phyloP scores from a whole-genome alignment of 176 grass and related monocot species.

The Musa schizocarpa region DNA sequence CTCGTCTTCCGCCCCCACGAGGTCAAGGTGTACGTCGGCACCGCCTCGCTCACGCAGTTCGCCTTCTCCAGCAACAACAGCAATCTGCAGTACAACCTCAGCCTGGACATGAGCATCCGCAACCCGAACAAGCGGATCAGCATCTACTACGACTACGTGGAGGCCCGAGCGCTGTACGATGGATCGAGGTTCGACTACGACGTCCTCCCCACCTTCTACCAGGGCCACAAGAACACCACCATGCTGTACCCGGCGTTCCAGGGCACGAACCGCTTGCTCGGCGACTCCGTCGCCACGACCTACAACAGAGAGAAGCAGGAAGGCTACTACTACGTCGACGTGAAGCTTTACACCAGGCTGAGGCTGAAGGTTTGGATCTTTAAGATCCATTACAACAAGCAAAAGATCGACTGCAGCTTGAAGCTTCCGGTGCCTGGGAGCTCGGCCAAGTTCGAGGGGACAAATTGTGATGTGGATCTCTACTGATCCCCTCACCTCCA shows the following conservation, averaged over 20 bases:
- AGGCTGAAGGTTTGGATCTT: conserved; percentile 33
- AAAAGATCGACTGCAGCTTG: conserved; percentile 28
- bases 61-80: background rate
- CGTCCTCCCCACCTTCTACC: conserved; percentile 44
- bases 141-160: conserved; percentile 55
- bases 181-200: conserved; percentile 40
- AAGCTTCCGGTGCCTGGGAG: conserved; percentile 13
- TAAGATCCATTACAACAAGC: conserved; percentile 10
- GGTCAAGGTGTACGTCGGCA: conserved; percentile 47
- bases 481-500: too few relatives aligned
- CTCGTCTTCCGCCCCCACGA: conserved; percentile 58
- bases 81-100: conserved; percentile 24
- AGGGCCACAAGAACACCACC: conserved; percentile 10
- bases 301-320: conserved; percentile 7
- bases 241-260: conserved; percentile 7
- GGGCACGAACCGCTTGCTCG: conserved; percentile 16
- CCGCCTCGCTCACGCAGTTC: conserved; percentile 34
- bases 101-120: conserved; percentile 36
- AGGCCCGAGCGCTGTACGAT: conserved; percentile 31
- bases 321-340: conserved; percentile 17
- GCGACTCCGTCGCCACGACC: conserved; percentile 2
- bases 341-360: conserved; percentile 36
- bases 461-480: too few relatives aligned
- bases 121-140: conserved; percentile 66
- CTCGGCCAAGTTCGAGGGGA: too few relatives aligned